Conservation (phyloP, 2,329 filamentous ascomycete species). For the Pseudogymnoascus sp. region DNA sequence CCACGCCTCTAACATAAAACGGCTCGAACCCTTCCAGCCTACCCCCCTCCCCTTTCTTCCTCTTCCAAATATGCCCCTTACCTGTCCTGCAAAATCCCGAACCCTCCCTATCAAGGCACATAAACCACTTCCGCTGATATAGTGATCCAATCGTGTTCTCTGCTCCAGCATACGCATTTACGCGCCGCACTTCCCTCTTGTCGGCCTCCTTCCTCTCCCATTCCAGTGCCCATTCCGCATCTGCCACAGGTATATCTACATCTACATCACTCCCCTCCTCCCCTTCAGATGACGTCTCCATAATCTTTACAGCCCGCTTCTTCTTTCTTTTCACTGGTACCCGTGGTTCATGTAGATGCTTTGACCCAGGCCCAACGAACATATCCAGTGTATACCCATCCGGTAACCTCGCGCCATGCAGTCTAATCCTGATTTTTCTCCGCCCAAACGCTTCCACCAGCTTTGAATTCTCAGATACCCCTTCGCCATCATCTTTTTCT, state of each 20-base stretch:
- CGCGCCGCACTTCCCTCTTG: slow-evolving; percentile 47
- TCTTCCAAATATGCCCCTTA: slow-evolving; percentile 22
- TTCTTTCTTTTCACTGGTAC: slow-evolving; percentile 21
- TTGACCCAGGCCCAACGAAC: slow-evolving; percentile 43
- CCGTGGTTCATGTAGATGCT: slow-evolving; percentile 28
- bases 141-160: slow-evolving; percentile 59
- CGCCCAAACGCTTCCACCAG: slow-evolving; percentile 45
- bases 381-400: slow-evolving; percentile 45
- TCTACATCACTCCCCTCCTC: background rate
- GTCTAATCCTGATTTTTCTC: slow-evolving; percentile 49
- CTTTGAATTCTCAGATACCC: slow-evolving; percentile 38
- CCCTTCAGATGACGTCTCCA: slow-evolving; percentile 16
- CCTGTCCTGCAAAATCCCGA: slow-evolving; percentile 47
- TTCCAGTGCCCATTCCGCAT: slow-evolving; percentile 32
- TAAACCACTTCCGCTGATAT: slow-evolving; percentile 60
- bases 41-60: slow-evolving; percentile 15
- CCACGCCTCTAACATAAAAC: slow-evolving; percentile 55
- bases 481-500: slow-evolving; percentile 12
- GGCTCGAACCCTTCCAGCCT: slow-evolving; percentile 38
- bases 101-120: slow-evolving; percentile 52
- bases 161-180: slow-evolving; percentile 61
- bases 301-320: slow-evolving; percentile 22
- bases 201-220: slow-evolving; percentile 39
- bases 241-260: background rate
- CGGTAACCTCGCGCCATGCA: slow-evolving; percentile 49